Evolutionary conservation across 192 early-diverging fungal species (phyloP), one percentile per base, ranked within the genome.

Genomic region (Diversispora epigaea): DNA sequence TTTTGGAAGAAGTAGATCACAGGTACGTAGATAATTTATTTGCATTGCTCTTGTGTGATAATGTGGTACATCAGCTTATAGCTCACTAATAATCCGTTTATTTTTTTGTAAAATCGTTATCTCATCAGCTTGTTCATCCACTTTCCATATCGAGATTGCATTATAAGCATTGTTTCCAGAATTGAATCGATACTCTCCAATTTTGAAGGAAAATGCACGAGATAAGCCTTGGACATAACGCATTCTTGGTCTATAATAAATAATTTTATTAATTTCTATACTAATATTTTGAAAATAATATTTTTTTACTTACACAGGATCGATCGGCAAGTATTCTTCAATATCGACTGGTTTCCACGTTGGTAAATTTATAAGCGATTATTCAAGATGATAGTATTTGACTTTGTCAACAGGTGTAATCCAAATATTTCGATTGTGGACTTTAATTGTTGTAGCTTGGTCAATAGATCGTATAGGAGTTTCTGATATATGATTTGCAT

Each of bases 231-330:
- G 58, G 6, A 61, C 39, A 3, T 61, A 61, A 8, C 58, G 32
- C 58, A 61, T 39, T 61, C 25, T 61, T 61, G 22, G 58, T 61
- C 58, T 61, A 61, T 39, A 61, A 25, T 32, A 61, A 32, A 60
- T 25, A 25, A 25, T 39, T 61, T 61, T 6, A 12, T 25, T 10
- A 12, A 2, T 61, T 61, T 61, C 12, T 61, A 7, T 32, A 61
- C 12, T 61, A 61, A 19, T 25, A 58, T n/a, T 58, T 25, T 61
- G 11, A 12, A 7, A 10, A 25, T 10, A 12, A 5, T 25, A 32
- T 32, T 61, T 61, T 61, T 32, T 61, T 61, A 61, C 25, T 10
- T 61, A 61, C 58, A 61, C 32, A 61, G 58, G 58, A 32, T 61
- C 12, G 11, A 0, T 39, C 39, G 57, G 58, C 6, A 61, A 9